These are phyloP conservation scores for Boletus fagicola DNA, from an alignment of 768 basidiomycete species.

Conservation along the genomic window DNA sequence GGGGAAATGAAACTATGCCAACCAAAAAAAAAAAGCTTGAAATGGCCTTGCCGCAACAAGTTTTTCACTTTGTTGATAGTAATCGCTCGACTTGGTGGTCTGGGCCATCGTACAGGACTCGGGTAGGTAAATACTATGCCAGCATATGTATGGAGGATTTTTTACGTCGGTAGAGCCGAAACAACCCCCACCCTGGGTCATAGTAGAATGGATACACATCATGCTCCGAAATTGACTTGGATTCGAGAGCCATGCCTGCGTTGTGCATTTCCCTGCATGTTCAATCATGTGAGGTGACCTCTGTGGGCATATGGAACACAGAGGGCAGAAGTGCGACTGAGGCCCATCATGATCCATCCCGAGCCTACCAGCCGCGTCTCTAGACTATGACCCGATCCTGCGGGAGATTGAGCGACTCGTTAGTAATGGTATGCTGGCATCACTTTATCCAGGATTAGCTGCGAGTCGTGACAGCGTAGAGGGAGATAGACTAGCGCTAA, in stretches of 20 bases:
- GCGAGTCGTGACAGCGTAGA: not conserved
- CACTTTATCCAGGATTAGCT: not conserved
- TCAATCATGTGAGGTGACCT: not conserved
- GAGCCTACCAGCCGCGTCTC: not conserved
- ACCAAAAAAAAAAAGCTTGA: too few species aligned
- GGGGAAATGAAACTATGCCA: too few species aligned
- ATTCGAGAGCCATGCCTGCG: not conserved
- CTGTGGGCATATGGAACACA: not conserved
- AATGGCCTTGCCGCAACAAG: too few species aligned
- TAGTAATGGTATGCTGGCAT: not conserved
- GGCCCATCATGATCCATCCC: too few species aligned
- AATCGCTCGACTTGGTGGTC: not conserved
- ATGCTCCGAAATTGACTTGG: not conserved
- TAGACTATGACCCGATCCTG: not conserved
- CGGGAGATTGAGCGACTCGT: too few species aligned
- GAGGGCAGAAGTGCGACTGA: too few species aligned
- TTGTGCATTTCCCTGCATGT: not conserved
- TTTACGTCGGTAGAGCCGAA: constrained; percentile 3
- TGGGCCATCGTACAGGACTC: not conserved
- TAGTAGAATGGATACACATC: not conserved
- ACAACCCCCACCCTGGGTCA: not conserved
- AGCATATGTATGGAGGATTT: not conserved
- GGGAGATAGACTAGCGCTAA: too few species aligned
- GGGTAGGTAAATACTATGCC: not conserved
- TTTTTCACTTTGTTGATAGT: too few species aligned